Base-by-base conservation (phyloP, 2,329 filamentous ascomycete species). In the Colletotrichum karsti region DNA sequence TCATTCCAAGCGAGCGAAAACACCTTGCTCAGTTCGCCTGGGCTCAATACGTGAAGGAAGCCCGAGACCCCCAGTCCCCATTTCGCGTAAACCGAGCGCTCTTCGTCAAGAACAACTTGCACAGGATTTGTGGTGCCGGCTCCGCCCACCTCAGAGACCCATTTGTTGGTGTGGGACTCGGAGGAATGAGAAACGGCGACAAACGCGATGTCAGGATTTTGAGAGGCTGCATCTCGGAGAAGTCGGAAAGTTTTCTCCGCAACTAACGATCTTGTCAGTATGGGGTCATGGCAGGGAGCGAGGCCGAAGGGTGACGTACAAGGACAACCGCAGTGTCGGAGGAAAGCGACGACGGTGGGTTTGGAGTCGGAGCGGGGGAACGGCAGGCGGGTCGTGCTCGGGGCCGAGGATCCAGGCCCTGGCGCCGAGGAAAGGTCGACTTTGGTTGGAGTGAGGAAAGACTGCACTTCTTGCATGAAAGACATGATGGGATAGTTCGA, bases 251-350 rank as follows among this genome's bases (percentile, higher is more conserved):
- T 87, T 76, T 92, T 92, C 75, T 92, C 91, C 13, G 90, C 90
- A 76, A 92, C 90, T 92, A n/a, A 2, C 10, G 3, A 3, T 22
- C 3, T 3, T 22, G 6, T 26, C 3, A 33, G 37, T 46, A 15
- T 26, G 37, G 6, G 1, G 22, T 5, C 3, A 12, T n/a, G 15
- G 12, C 3, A 33, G 7, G 13, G 22, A 12, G 39, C 5, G n/a
- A 28, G 37, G 30, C 30, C 8, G 30, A 35, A 12, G 30, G 30
- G 30, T 10, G 9, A 78, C 85, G 75, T 85, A 92, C 91, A 93
- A 10, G 91, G 91, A 80, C 91, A 93, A 35, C 91, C 92, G 75
- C 91, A 93, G 76, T 93, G 91, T 35, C 92, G 84, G 6, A 94
- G 83, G 73, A 94, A 94, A 15, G 88, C 85, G 20, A 94, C 79